phyloP scores from a whole-genome alignment of 2,329 filamentous ascomycete genomes.

The Diaporthe ilicicola region DNA sequence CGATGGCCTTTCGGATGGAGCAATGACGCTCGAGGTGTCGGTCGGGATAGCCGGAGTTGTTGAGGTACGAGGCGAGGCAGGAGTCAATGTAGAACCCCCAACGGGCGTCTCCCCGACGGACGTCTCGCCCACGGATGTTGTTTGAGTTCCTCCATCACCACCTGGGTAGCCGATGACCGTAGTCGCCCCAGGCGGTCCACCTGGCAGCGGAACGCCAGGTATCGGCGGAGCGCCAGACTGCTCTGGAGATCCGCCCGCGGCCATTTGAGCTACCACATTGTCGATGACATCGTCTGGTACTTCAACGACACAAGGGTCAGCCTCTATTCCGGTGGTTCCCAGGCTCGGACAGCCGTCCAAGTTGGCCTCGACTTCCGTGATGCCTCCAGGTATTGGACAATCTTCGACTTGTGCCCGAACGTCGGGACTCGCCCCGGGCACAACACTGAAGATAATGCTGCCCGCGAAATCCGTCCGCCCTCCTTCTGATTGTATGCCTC shows the following conservation, averaged over 20 bases:
- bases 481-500: not conserved
- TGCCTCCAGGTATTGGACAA: not conserved
- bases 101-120: too few relatives aligned
- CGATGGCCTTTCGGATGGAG: not conserved
- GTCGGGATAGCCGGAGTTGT: not conserved
- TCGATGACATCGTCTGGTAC: not conserved
- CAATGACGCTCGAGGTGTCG: too few relatives aligned
- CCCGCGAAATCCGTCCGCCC: not conserved
- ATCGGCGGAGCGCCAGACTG: not conserved
- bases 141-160: not conserved
- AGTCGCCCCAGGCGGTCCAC: not conserved
- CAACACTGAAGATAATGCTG: not conserved
- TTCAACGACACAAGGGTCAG: constrained; percentile 17
- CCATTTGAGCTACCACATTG: not conserved
- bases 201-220: constrained; percentile 4
- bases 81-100: not conserved
- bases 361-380: not conserved
- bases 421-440: not conserved
- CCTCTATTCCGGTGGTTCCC: not conserved
- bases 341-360: not conserved
- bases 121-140: not conserved
- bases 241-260: not conserved
- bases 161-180: constrained; percentile 10
- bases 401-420: not conserved
- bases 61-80: not conserved